These are phyloP conservation scores for Aechmea fasciata DNA, from an alignment of 176 grass and related monocot genomes.

Conservation along the genomic window DNA sequence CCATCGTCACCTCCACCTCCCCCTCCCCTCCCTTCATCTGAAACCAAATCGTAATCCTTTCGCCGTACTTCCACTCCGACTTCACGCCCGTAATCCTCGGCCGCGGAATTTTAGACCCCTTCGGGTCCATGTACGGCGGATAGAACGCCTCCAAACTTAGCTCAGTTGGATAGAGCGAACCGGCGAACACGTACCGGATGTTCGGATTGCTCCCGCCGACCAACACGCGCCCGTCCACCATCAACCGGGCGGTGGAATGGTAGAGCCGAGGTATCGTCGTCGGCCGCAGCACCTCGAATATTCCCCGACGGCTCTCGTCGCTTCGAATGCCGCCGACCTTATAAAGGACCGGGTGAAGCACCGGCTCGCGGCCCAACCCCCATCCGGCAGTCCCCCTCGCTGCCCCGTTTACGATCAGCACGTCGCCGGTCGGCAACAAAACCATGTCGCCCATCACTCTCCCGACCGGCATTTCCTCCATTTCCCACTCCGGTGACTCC, in stretches of 20 bases:
- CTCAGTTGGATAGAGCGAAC: constrained; percentile 27
- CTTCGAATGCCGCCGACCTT: constrained; percentile 7
- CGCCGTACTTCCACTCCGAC: constrained; percentile 5
- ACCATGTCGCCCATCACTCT: constrained; percentile 37
- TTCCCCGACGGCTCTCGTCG: neutral
- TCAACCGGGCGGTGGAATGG: constrained; percentile 25
- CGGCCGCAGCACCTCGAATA: constrained; percentile 19
- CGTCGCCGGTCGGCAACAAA: constrained; percentile 24
- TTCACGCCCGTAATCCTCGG: neutral
- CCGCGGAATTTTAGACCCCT: neutral
- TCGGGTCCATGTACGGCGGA: constrained; percentile 18
- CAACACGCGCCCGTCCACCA: constrained; percentile 28
- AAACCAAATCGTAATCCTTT: constrained; percentile 13
- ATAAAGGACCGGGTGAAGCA: constrained; percentile 17
- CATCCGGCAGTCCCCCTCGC: constrained; percentile 23
- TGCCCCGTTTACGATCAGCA: constrained; percentile 26
- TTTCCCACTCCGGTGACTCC: constrained; percentile 20
- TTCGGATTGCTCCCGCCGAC: constrained; percentile 39
- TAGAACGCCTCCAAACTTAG: constrained; percentile 32
- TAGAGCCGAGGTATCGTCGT: constrained; percentile 26
- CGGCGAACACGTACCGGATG: constrained; percentile 16
- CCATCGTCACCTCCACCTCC: constrained; percentile 14
- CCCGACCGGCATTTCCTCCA: constrained; percentile 20
- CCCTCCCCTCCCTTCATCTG: neutral
- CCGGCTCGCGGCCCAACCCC: constrained; percentile 16